Evolutionary conservation across 164 flowering plant species (phyloP).

Genomic region (Amborella trichopoda): DNA sequence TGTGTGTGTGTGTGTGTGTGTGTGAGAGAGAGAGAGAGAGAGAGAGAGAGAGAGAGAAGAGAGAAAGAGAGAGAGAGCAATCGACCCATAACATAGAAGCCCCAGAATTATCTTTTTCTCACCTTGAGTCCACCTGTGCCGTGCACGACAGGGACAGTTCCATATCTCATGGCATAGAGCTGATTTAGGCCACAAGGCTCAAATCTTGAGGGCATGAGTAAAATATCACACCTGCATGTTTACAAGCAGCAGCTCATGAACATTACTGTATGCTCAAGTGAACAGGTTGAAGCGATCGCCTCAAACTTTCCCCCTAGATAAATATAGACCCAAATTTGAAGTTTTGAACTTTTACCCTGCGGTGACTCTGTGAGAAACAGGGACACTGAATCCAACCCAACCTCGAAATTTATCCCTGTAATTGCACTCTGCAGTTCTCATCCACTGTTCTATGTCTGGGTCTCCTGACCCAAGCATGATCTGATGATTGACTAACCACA

Average conservation of each 20-base stretch:
- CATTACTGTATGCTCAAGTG: not conserved
- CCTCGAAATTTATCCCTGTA: conserved; percentile 76
- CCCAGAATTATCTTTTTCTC: too few species aligned
- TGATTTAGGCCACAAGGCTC: conserved; percentile 98
- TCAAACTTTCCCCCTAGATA: too few species aligned
- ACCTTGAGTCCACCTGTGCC: conserved; percentile 93
- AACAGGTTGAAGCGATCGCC: conserved; percentile 1
- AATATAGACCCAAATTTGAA: not conserved
- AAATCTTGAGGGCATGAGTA: conserved; percentile 95
- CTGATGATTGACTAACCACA: conserved; percentile 34
- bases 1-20: too few species aligned
- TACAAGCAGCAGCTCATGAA: too few species aligned
- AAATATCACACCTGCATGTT: conserved; percentile 73
- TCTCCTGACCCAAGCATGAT: conserved; percentile 97
- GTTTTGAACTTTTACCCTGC: conserved; percentile 56
- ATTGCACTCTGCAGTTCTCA: conserved; percentile 53
- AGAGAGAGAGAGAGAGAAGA: too few species aligned
- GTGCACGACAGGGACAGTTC: conserved; percentile 90
- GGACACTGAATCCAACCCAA: conserved; percentile 95
- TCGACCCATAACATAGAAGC: too few species aligned
- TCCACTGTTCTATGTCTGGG: conserved; percentile 67
- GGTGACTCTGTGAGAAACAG: conserved; percentile 82
- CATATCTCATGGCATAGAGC: conserved; percentile 95
- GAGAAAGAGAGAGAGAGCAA: too few species aligned
- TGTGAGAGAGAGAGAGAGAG: too few species aligned